Evolutionary conservation across 352 stramenopile genomes (phyloP).

Genomic region (Pythium volutum): DNA sequence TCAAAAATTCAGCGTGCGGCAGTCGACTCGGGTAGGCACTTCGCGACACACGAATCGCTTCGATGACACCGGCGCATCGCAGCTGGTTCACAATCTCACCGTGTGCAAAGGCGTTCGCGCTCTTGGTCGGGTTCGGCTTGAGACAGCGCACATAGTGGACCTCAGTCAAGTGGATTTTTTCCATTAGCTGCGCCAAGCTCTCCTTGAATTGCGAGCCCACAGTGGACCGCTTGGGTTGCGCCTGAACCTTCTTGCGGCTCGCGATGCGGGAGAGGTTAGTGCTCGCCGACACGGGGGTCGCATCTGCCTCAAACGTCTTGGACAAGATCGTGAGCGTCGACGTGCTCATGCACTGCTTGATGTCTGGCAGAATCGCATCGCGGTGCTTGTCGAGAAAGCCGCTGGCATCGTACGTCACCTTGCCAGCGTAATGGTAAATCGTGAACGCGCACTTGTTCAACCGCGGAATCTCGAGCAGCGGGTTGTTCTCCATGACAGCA

Average conservation of each 20-base stretch:
- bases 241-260: slow-evolving; percentile 47
- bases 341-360: slow-evolving; percentile 83
- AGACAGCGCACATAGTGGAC: slow-evolving; percentile 87
- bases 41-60: slow-evolving; percentile 85
- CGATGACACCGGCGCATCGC: slow-evolving; percentile 81
- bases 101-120: slow-evolving; percentile 65
- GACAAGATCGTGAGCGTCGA: slow-evolving; percentile 59
- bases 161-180: slow-evolving; percentile 83
- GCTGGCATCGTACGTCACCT: slow-evolving; percentile 80
- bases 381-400: slow-evolving; percentile 86
- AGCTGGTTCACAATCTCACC: slow-evolving; percentile 78
- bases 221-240: slow-evolving; percentile 61
- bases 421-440: slow-evolving; percentile 85
- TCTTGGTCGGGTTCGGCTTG: slow-evolving; percentile 81
- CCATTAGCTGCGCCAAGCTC: slow-evolving; percentile 78
- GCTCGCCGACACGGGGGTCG: not conserved
- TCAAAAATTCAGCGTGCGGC: slow-evolving; percentile 71
- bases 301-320: slow-evolving; percentile 62
- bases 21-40: slow-evolving; percentile 82
- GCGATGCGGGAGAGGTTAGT: not conserved
- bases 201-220: slow-evolving; percentile 87
- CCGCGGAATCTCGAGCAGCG: slow-evolving; percentile 76
- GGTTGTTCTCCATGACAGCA: slow-evolving; percentile 87
- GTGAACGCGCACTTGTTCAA: slow-evolving; percentile 82
- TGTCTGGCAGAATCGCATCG: slow-evolving; percentile 79